A percentile compares a stretch with the other conserved stretches of the same genome.
Conservation (phyloP, 306 rosid genomes). For the Cicer pinnatifidum region DNA sequence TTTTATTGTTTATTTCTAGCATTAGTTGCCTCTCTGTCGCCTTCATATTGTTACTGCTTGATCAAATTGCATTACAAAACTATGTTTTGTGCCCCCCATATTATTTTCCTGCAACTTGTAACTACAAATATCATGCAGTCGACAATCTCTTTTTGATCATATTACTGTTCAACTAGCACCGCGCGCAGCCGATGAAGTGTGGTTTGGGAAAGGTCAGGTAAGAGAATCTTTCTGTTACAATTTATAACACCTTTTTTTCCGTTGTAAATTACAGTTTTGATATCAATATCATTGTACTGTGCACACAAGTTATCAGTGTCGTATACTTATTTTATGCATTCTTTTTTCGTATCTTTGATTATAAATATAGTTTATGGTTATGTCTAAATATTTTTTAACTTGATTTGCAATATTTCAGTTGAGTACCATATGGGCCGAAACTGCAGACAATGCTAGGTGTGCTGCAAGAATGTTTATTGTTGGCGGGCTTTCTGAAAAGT, state of each 20-base stretch:
- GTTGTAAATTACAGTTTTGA: slow-evolving; percentile 19
- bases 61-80: slow-evolving; percentile 21
- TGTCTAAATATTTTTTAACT: slow-evolving; percentile 33
- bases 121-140: slow-evolving; percentile 62
- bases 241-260: background rate
- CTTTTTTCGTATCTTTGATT: slow-evolving; percentile 23
- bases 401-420: slow-evolving; percentile 58
- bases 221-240: slow-evolving; percentile 21
- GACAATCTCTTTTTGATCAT: slow-evolving; percentile 89
- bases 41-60: slow-evolving; percentile 32
- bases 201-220: slow-evolving; percentile 85
- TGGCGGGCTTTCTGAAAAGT: slow-evolving; percentile 88
- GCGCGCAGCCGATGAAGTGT: slow-evolving; percentile 96
- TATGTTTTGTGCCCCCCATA: slow-evolving; percentile 27
- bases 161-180: slow-evolving; percentile 97
- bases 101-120: slow-evolving; percentile 24
- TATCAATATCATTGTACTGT: background rate
- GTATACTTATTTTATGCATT: slow-evolving; percentile 9
- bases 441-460: slow-evolving; percentile 93
- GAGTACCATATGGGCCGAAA: slow-evolving; percentile 99
- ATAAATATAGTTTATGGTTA: slow-evolving; percentile 18
- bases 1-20: slow-evolving; percentile 35
- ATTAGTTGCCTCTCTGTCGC: slow-evolving; percentile 33
- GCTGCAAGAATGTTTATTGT: slow-evolving; percentile 87
- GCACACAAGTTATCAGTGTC: background rate